A percentile compares a stretch with the other conserved stretches of the same genome.
Evolutionary conservation across 768 basidiomycete genomes (phyloP).

Genomic region (Amanita exitialis): DNA sequence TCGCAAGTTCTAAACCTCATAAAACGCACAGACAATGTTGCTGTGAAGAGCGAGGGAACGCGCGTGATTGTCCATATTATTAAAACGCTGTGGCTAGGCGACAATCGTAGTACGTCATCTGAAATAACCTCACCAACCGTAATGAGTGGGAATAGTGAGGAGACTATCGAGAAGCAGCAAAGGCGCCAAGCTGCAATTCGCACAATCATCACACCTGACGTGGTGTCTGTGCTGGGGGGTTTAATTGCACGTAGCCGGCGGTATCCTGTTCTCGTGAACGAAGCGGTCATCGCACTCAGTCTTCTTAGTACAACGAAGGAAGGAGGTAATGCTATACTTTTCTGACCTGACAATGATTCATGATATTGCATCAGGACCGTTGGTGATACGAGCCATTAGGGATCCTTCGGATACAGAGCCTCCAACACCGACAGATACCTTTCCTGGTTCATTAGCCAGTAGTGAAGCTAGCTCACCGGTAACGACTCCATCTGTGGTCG

Average conservation of each 20-base stretch:
- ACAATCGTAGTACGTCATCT: slow-evolving; percentile 18
- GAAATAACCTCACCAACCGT: slow-evolving; percentile 12
- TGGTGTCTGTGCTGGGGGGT: slow-evolving; percentile 52
- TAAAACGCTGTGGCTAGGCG: slow-evolving; percentile 63
- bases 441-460: slow-evolving; percentile 28
- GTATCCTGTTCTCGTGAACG: slow-evolving; percentile 82
- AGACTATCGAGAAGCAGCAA: slow-evolving; percentile 30
- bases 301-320: slow-evolving; percentile 56
- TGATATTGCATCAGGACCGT: slow-evolving; percentile 31
- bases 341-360: neutral
- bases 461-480: slow-evolving; percentile 38
- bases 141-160: slow-evolving; percentile 18
- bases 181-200: slow-evolving; percentile 45
- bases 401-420: slow-evolving; percentile 23
- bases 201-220: slow-evolving; percentile 39
- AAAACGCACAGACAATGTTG: slow-evolving; percentile 68
- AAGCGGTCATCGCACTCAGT: slow-evolving; percentile 77
- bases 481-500: slow-evolving; percentile 28
- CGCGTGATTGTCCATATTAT: slow-evolving; percentile 82
- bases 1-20: slow-evolving; percentile 66
- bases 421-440: slow-evolving; percentile 21
- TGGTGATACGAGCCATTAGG: slow-evolving; percentile 54
- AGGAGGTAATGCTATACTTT: slow-evolving; percentile 42
- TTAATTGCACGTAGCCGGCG: slow-evolving; percentile 70
- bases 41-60: slow-evolving; percentile 84